Percentiles rank a stretch among this genome's conserved stretches.
phyloP scores from a whole-genome alignment of 345 rosid genomes.

The Linum trigynum region DNA sequence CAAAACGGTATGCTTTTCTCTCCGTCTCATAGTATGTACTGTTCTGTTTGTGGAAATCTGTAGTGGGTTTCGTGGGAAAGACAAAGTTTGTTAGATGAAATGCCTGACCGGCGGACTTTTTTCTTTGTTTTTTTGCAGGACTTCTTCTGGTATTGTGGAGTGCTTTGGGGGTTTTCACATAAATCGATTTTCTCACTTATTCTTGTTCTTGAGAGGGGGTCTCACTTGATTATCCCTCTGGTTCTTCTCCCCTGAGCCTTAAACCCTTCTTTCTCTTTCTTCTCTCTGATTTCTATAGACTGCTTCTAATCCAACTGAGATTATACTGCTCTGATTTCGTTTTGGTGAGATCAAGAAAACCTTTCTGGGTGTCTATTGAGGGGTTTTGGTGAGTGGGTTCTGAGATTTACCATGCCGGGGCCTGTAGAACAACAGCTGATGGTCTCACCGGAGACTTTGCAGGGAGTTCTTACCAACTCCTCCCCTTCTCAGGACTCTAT shows the following conservation, averaged over 20 bases:
- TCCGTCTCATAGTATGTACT: background rate
- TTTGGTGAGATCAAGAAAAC: too few species aligned
- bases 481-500: slow-evolving; percentile 17
- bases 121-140: slow-evolving; percentile 39
- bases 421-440: slow-evolving; percentile 22
- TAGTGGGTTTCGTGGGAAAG: slow-evolving; percentile 13
- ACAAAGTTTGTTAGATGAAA: background rate
- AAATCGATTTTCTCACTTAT: slow-evolving; percentile 55
- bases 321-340: background rate
- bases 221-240: slow-evolving; percentile 34
- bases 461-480: slow-evolving; percentile 9
- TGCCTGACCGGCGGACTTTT: background rate
- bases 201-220: slow-evolving; percentile 61
- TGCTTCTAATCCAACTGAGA: background rate
- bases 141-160: slow-evolving; percentile 51
- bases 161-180: slow-evolving; percentile 72
- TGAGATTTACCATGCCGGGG: slow-evolving; percentile 29
- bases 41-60: slow-evolving; percentile 14
- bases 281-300: background rate
- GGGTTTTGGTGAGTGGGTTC: slow-evolving; percentile 27
- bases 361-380: slow-evolving; percentile 18
- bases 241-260: background rate
- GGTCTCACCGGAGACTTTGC: slow-evolving; percentile 16
- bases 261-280: background rate
- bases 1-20: slow-evolving; percentile 37